A percentile compares a stretch with the other conserved stretches of the same genome.
phyloP scores from a whole-genome alignment of 805 yeast genomes.

The Metschnikowia orientalis region DNA sequence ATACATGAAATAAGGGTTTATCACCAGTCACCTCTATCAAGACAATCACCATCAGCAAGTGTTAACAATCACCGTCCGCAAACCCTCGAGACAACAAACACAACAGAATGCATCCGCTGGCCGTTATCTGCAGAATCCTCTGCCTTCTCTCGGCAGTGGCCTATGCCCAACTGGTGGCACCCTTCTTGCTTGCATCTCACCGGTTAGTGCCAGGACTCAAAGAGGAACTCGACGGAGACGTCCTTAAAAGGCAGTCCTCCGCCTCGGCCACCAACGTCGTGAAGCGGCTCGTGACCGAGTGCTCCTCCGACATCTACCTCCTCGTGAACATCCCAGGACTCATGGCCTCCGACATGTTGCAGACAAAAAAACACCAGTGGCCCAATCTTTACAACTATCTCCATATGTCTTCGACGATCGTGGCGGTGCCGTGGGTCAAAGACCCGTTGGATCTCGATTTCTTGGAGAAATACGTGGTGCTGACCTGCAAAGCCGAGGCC shows the following conservation, averaged over 20 bases:
- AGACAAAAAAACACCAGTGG: slow-evolving; percentile 36
- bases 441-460: slow-evolving; percentile 39
- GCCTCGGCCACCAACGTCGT: slow-evolving; percentile 30
- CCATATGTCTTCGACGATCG: slow-evolving; percentile 54
- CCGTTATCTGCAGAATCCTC: too few species aligned
- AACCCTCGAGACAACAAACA: too few species aligned
- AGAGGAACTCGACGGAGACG: slow-evolving; percentile 19
- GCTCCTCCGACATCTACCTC: slow-evolving; percentile 37
- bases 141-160: too few species aligned
- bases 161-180: slow-evolving; percentile 21
- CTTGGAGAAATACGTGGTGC: slow-evolving; percentile 39
- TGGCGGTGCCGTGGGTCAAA: slow-evolving; percentile 52
- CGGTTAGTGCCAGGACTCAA: slow-evolving; percentile 31
- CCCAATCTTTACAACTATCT: slow-evolving; percentile 48
- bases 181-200: slow-evolving; percentile 39
- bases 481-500: slow-evolving; percentile 50
- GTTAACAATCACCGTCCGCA: too few species aligned
- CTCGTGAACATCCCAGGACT: slow-evolving; percentile 40
- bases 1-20: too few species aligned
- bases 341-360: slow-evolving; percentile 25
- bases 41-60: too few species aligned
- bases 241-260: slow-evolving; percentile 20
- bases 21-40: too few species aligned
- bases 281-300: slow-evolving; percentile 34
- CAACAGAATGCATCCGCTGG: too few species aligned